phyloP scores from a whole-genome alignment of 345 rosid species.

The Streptanthus diversifolius region DNA sequence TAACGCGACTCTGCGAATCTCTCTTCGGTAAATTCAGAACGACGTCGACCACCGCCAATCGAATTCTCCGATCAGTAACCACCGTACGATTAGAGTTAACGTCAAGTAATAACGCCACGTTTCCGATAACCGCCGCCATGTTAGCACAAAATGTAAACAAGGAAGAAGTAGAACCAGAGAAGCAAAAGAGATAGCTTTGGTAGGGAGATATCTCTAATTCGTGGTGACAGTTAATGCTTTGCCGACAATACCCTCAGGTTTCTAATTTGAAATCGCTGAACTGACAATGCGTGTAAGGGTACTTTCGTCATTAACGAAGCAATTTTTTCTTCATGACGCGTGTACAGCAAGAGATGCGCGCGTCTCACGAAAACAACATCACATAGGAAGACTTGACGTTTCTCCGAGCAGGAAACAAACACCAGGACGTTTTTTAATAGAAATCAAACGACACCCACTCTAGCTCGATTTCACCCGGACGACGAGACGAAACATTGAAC shows the following conservation, averaged over 20 bases:
- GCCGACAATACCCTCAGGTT: constrained; percentile 21
- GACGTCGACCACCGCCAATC: constrained; percentile 46
- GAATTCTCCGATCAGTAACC: constrained; percentile 58
- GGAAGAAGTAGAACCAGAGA: constrained; percentile 16
- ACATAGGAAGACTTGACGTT: not conserved
- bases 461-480: not conserved
- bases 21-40: constrained; percentile 51
- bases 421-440: not conserved
- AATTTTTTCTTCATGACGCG: constrained; percentile 34
- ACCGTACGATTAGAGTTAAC: constrained; percentile 44
- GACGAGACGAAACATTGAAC: not conserved
- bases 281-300: constrained; percentile 24
- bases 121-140: constrained; percentile 77
- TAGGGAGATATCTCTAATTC: constrained; percentile 36
- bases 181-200: constrained; percentile 8
- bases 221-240: not conserved
- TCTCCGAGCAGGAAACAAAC: not conserved
- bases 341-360: constrained; percentile 37
- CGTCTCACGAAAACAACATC: constrained; percentile 24
- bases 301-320: not conserved
- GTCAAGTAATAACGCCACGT: constrained; percentile 61
- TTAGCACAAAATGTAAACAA: no score
- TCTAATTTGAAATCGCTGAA: not conserved
- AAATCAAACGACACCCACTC: constrained; percentile 1
- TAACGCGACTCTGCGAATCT: constrained; percentile 36